Percentiles rank a stretch among this genome's conserved stretches.
These are phyloP conservation scores for Nepenthes mirabilis DNA, from an alignment of 148 eudicot genomes.

Conservation along the genomic window DNA sequence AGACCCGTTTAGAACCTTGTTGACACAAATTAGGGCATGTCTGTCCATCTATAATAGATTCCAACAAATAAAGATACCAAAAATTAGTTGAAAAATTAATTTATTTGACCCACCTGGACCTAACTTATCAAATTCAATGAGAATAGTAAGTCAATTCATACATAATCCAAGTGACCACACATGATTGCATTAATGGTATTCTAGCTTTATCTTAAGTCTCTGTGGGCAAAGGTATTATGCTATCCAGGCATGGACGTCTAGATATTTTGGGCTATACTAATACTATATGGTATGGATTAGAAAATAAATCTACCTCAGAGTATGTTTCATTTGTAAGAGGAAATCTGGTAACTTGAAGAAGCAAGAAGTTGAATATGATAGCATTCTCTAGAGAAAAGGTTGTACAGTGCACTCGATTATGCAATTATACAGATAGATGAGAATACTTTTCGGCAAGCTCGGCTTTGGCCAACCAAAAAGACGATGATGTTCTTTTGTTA, in stretches of 20 bases:
- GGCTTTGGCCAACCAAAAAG: too few species aligned
- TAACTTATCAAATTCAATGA: not conserved
- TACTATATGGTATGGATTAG: not conserved
- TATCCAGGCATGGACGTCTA: not conserved
- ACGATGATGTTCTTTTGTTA: too few species aligned
- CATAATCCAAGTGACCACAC: not conserved
- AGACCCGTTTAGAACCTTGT: too few species aligned
- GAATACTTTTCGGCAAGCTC: too few species aligned
- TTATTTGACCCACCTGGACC: not conserved
- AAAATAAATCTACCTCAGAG: not conserved
- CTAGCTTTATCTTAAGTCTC: not conserved
- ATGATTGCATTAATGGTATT: not conserved
- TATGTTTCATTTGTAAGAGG: not conserved
- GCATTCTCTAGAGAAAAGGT: not conserved
- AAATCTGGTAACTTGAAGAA: not conserved
- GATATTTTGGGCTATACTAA: not conserved
- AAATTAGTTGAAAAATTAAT: not conserved
- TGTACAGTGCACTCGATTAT: not conserved
- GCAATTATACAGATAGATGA: not conserved
- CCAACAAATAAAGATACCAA: not conserved
- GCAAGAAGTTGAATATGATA: not conserved
- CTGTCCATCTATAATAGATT: too few species aligned
- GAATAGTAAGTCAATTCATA: not conserved
- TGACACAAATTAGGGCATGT: not conserved
- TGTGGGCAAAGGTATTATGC: too few species aligned